Percentiles rank a stretch among this genome's conserved stretches.
Conservation (phyloP, 1,284 basidiomycete genomes). For the Irpex rosettiformis region DNA sequence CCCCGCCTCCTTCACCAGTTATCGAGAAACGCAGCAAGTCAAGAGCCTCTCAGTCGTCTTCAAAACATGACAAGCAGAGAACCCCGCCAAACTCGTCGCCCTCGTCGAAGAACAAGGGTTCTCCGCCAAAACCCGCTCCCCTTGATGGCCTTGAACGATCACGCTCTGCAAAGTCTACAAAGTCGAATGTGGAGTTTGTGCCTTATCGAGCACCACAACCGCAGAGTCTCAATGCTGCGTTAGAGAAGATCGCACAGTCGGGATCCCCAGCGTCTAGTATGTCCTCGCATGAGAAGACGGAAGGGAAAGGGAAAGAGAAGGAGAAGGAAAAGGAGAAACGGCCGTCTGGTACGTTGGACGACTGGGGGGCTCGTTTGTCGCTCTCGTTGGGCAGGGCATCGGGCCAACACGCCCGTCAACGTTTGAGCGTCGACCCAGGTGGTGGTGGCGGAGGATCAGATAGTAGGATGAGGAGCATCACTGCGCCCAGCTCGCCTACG, state of each 20-base stretch:
- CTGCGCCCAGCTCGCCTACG: conserved; percentile 8
- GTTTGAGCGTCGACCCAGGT: conserved; percentile 9
- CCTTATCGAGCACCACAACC: conserved; percentile 30
- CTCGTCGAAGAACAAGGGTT: neutral
- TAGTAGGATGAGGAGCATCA: neutral
- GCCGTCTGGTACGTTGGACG: neutral
- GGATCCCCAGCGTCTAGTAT: conserved; percentile 21
- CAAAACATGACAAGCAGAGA: conserved; percentile 7
- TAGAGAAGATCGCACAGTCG: conserved; percentile 32
- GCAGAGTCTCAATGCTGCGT: conserved; percentile 38
- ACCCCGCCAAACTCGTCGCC: neutral
- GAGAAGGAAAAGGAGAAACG: neutral
- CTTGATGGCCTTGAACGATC: conserved; percentile 10
- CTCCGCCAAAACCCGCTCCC: neutral
- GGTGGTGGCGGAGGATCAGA: no score
- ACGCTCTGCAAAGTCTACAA: conserved; percentile 17
- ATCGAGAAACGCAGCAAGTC: conserved; percentile 11
- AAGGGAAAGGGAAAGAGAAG: conserved; percentile 1
- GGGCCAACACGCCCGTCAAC: conserved; percentile 2
- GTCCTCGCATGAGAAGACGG: neutral
- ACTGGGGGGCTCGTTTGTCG: conserved; percentile 21
- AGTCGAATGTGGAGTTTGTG: conserved; percentile 14
- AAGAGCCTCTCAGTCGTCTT: neutral
- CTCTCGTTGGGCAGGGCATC: conserved; percentile 10
- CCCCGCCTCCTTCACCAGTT: conserved; percentile 20